Percentiles rank a stretch among this genome's conserved stretches.
phyloP scores from a whole-genome alignment of 169 alveolate genomes.

The Babesia ovata region DNA sequence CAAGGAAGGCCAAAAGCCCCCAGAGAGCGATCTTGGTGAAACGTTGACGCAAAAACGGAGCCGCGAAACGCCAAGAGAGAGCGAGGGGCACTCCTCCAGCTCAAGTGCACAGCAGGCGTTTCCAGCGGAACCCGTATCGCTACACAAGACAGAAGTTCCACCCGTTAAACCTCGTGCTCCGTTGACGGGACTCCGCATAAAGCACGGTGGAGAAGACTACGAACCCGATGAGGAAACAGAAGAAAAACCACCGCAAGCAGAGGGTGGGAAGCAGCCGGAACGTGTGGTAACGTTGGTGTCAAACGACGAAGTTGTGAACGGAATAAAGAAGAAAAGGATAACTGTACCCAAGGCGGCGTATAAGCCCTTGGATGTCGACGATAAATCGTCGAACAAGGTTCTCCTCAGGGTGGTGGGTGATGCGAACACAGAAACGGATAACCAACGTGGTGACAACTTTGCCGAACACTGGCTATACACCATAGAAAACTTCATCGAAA shows the following conservation, averaged over 20 bases:
- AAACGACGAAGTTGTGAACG: slow-evolving; percentile 28
- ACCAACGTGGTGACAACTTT: neutral
- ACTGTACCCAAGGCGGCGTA: slow-evolving; percentile 52
- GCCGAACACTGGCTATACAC: slow-evolving; percentile 29
- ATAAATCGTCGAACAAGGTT: slow-evolving; percentile 25
- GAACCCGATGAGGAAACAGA: neutral
- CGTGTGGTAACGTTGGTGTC: slow-evolving; percentile 40
- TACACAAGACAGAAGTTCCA: neutral
- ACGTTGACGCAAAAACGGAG: neutral
- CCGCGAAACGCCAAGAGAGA: neutral
- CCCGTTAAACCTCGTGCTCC: neutral
- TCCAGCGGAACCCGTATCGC: neutral
- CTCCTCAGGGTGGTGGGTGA: slow-evolving; percentile 32
- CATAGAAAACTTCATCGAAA: slow-evolving; percentile 44
- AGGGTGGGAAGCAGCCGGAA: neutral
- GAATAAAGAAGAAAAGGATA: slow-evolving; percentile 43
- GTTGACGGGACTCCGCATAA: neutral
- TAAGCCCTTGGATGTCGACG: slow-evolving; percentile 9
- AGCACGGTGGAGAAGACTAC: neutral
- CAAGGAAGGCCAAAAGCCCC: neutral
- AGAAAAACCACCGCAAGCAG: neutral
- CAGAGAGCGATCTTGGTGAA: neutral
- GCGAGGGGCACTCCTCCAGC: neutral
- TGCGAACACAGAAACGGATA: slow-evolving; percentile 22
- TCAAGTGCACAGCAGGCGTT: neutral